Evolutionary conservation across 305 asterid species (phyloP).

Genomic region (Lippia alba): DNA sequence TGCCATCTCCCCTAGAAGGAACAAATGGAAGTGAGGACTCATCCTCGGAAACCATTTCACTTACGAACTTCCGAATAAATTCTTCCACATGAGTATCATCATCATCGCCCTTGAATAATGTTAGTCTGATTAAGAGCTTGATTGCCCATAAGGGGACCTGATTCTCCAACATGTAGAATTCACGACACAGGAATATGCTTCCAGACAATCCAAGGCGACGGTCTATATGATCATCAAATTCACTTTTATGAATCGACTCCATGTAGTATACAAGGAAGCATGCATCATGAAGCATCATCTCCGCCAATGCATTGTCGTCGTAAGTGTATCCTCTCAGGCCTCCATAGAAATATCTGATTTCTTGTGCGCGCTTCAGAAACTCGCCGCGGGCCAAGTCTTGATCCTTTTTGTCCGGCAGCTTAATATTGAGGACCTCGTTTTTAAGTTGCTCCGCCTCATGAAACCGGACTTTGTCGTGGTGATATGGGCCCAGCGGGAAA

Average conservation of each 20-base stretch:
- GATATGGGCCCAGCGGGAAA: too few species aligned
- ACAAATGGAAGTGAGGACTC: neutral
- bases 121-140: conserved; percentile 17
- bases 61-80: neutral
- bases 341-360: too few species aligned
- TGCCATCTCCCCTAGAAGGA: too few species aligned
- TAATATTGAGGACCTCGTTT: too few species aligned
- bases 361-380: conserved; percentile 11
- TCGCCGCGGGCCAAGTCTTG: conserved; percentile 3
- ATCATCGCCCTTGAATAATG: too few species aligned
- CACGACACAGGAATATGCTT: conserved; percentile 26
- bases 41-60: neutral
- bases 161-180: conserved; percentile 41
- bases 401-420: conserved; percentile 18
- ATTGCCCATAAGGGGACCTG: conserved; percentile 36
- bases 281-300: conserved; percentile 49
- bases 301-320: conserved; percentile 27
- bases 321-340: too few species aligned
- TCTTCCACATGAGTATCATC: conserved; percentile 3
- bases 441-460: too few species aligned
- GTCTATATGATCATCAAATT: too few species aligned
- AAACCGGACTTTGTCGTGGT: conserved; percentile 3
- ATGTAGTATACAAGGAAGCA: conserved; percentile 37
- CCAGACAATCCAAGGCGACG: conserved; percentile 33
- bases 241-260: neutral